phyloP scores from a whole-genome alignment of 192 early-diverging fungal genomes.

The Coemansia sp. region DNA sequence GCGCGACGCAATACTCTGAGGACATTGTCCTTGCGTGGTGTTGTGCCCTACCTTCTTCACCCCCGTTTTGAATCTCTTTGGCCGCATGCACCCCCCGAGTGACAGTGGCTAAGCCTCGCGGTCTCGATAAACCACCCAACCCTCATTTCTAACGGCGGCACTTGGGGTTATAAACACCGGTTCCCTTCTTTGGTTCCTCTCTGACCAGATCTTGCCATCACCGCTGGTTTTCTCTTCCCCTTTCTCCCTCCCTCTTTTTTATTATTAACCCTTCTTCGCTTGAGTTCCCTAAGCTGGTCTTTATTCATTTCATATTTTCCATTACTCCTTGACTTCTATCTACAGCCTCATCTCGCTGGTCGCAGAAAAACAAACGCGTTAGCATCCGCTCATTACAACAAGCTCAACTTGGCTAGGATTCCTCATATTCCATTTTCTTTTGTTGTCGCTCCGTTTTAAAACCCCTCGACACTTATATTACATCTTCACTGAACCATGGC shows the following conservation, averaged over 20 bases:
- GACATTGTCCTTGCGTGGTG: constrained; percentile 3
- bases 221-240: constrained; percentile 4
- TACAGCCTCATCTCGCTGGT: constrained; percentile 27
- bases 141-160: constrained; percentile 7
- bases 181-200: constrained; percentile 6
- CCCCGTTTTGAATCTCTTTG: not conserved
- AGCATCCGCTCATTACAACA: constrained; percentile 8
- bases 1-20: constrained; percentile 1
- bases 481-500: constrained; percentile 23
- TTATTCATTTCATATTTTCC: constrained; percentile 5
- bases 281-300: constrained; percentile 26
- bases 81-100: not conserved
- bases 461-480: not conserved
- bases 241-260: constrained; percentile 1
- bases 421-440: not conserved
- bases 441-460: not conserved
- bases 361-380: constrained; percentile 20
- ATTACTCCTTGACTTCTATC: not conserved
- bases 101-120: not conserved
- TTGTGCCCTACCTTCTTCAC: not conserved
- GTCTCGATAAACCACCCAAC: constrained; percentile 1
- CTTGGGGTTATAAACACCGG: constrained; percentile 2
- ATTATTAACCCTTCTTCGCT: not conserved
- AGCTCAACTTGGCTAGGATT: not conserved
- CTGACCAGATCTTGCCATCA: not conserved